Conservation (phyloP, 1,139 yeast genomes). For the Eremothecium sinecaudum region DNA sequence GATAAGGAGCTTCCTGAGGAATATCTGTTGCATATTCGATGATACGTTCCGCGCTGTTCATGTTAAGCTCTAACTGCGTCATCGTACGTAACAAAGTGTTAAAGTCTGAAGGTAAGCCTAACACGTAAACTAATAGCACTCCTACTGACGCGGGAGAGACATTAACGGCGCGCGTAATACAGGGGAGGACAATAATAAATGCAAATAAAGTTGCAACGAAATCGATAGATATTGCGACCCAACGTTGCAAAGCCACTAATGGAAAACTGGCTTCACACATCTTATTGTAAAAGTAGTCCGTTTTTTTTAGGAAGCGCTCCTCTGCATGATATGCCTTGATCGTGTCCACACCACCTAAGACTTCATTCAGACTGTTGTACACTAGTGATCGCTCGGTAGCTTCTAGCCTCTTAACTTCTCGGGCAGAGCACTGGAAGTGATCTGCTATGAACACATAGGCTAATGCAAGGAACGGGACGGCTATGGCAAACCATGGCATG, state of each 20-base stretch:
- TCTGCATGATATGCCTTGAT: constrained; percentile 53
- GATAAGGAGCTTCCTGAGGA: constrained; percentile 53
- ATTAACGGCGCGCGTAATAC: constrained; percentile 56
- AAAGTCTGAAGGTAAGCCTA: constrained; percentile 46
- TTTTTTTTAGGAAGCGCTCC: constrained; percentile 43
- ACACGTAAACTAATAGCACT: constrained; percentile 54
- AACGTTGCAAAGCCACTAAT: constrained; percentile 63
- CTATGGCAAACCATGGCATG: constrained; percentile 68
- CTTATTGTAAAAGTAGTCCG: constrained; percentile 43
- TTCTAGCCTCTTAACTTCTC: constrained; percentile 78
- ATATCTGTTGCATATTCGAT: constrained; percentile 60
- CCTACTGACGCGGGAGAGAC: constrained; percentile 67
- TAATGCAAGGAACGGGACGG: constrained; percentile 47
- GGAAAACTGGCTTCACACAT: constrained; percentile 68
- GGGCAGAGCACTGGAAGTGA: constrained; percentile 67
- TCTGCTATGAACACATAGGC: constrained; percentile 43
- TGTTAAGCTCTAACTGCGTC: constrained; percentile 69
- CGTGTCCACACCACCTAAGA: constrained; percentile 60
- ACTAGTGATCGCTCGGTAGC: constrained; percentile 68
- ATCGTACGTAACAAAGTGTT: constrained; percentile 43
- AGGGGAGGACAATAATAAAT: constrained; percentile 45
- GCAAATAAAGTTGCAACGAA: constrained; percentile 40
- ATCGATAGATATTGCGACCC: constrained; percentile 64
- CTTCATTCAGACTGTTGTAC: constrained; percentile 68
- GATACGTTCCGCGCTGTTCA: constrained; percentile 81